Conservation (phyloP, 345 rosid genomes). For the Gossypium mustelinum region DNA sequence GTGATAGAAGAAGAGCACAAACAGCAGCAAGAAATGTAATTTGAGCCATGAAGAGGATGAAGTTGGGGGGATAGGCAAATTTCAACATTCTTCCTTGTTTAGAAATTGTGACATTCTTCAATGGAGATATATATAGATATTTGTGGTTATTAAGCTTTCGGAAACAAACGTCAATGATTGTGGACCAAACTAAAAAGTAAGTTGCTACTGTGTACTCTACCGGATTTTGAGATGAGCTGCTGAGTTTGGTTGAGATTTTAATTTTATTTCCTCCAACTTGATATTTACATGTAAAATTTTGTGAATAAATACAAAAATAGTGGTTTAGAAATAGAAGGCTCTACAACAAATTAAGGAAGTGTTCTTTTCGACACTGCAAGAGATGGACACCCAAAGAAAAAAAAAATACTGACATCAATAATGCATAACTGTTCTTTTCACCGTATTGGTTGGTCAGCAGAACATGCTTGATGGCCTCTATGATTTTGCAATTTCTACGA, state of each 20-base stretch:
- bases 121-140: neutral
- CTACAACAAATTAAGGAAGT: neutral
- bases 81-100: constrained; percentile 8
- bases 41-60: constrained; percentile 39
- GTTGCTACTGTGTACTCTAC: neutral
- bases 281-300: neutral
- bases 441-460: neutral
- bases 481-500: neutral
- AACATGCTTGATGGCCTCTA: neutral
- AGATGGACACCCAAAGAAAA: too few relatives aligned
- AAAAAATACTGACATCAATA: too few relatives aligned
- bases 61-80: neutral
- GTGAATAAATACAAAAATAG: neutral
- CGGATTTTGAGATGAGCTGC: neutral
- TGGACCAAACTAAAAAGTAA: neutral
- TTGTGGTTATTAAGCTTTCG: neutral
- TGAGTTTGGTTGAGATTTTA: neutral
- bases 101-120: constrained; percentile 8
- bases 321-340: neutral
- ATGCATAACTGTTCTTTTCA: too few relatives aligned
- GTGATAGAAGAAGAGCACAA: constrained; percentile 18
- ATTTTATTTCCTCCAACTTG: too few relatives aligned
- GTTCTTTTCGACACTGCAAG: neutral
- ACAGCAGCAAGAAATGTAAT: constrained; percentile 22
- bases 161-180: neutral